Evolutionary conservation across 257 asterid species (phyloP).

Genomic region (Capsicum rhomboideum): DNA sequence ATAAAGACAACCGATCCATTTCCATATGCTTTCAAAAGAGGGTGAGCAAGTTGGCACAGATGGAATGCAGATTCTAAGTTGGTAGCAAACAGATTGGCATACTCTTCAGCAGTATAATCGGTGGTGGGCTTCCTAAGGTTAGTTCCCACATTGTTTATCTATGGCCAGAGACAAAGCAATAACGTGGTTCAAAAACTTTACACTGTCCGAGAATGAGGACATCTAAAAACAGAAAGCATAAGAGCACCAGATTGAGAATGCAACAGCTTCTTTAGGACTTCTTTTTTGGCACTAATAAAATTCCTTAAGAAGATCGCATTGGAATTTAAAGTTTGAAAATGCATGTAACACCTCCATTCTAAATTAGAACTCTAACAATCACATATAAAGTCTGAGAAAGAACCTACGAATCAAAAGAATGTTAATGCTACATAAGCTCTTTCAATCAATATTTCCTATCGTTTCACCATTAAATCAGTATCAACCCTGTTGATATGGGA

Average conservation of each 20-base stretch:
- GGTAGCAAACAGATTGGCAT: slow-evolving; percentile 56
- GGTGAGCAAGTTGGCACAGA: slow-evolving; percentile 77
- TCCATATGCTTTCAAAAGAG: slow-evolving; percentile 83
- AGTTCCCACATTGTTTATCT: slow-evolving; percentile 94
- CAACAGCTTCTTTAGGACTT: background rate
- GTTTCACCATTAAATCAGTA: background rate
- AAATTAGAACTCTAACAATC: background rate
- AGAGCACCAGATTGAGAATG: background rate
- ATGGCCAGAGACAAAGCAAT: background rate
- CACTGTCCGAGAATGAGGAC: background rate
- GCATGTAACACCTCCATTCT: background rate
- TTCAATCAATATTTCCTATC: background rate
- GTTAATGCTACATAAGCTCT: background rate
- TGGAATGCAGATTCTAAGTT: slow-evolving; percentile 84
- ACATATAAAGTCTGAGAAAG: background rate
- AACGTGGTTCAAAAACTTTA: background rate
- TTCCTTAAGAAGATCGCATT: background rate
- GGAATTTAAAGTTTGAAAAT: background rate
- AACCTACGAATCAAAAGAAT: background rate
- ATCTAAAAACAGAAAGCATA: background rate
- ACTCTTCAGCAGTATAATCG: slow-evolving; percentile 75
- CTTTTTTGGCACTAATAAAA: background rate
- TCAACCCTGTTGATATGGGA: background rate
- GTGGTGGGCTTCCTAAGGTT: slow-evolving; percentile 79
- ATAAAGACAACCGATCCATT: slow-evolving; percentile 65